Evolutionary conservation across 345 rosid genomes (phyloP).

Genomic region (Viola odorata): DNA sequence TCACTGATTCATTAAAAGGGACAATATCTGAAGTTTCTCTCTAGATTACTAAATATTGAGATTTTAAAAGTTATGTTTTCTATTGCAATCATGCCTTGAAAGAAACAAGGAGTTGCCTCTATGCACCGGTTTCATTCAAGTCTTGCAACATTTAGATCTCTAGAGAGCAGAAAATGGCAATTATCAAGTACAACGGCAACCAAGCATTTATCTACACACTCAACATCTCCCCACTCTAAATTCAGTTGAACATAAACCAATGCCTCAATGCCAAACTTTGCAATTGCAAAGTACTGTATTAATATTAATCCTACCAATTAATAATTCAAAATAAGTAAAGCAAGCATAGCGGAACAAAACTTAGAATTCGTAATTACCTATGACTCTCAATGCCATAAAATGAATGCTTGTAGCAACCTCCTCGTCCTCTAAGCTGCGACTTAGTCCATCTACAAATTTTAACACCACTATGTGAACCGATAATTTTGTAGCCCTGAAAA

Average conservation of each 20-base stretch:
- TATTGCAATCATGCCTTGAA: too few species aligned
- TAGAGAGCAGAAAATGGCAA: background rate
- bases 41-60: too few species aligned
- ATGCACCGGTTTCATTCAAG: slow-evolving; percentile 57
- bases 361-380: slow-evolving; percentile 43
- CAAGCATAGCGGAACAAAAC: background rate
- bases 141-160: background rate
- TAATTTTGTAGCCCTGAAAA: slow-evolving; percentile 89
- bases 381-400: slow-evolving; percentile 99
- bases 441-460: slow-evolving; percentile 99
- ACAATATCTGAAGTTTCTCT: too few species aligned
- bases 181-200: background rate
- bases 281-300: too few species aligned
- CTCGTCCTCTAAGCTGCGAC: slow-evolving; percentile 98
- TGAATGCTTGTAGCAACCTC: slow-evolving; percentile 99
- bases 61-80: too few species aligned
- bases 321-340: background rate
- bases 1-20: too few species aligned
- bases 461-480: slow-evolving; percentile 98
- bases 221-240: background rate
- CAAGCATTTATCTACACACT: too few species aligned
- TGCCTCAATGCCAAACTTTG: too few species aligned
- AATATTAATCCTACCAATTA: background rate
- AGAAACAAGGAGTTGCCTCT: slow-evolving; percentile 98
- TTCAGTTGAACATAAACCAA: background rate